These are phyloP conservation scores for Geoglossum cookeanum DNA, from an alignment of 2,329 filamentous ascomycete genomes.

Conservation along the genomic window DNA sequence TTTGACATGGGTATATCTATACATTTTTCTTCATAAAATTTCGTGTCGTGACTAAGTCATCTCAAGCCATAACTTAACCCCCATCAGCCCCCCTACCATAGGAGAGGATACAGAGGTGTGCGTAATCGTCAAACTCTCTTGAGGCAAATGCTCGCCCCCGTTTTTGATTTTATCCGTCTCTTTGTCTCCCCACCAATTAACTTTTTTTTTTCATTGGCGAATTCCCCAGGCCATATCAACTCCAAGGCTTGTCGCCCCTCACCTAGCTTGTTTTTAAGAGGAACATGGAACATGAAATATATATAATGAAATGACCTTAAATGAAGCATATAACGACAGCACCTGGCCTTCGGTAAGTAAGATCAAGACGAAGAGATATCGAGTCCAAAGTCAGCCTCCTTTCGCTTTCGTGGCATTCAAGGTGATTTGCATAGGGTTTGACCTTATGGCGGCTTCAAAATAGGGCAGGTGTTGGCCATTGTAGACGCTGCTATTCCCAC, in stretches of 20 bases:
- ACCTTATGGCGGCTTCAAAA: constrained; percentile 34
- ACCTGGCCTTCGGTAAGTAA: neutral
- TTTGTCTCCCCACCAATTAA: too few relatives aligned
- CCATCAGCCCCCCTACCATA: too few relatives aligned
- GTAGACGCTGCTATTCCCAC: constrained; percentile 32
- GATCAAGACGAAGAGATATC: neutral
- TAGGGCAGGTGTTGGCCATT: constrained; percentile 34
- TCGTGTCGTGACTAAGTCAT: too few relatives aligned
- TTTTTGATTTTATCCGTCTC: too few relatives aligned
- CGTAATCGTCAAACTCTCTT: too few relatives aligned
- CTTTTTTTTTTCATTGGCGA: too few relatives aligned
- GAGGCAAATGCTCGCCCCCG: too few relatives aligned
- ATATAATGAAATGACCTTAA: neutral
- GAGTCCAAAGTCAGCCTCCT: neutral
- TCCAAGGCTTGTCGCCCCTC: neutral
- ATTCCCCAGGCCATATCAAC: too few relatives aligned
- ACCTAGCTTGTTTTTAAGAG: neutral
- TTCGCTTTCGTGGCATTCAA: constrained; percentile 27
- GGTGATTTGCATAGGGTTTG: constrained; percentile 30
- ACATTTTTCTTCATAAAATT: too few relatives aligned
- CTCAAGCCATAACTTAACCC: too few relatives aligned
- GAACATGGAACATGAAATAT: neutral
- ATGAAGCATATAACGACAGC: neutral
- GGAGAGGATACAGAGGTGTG: too few relatives aligned
- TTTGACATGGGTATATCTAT: too few relatives aligned